Conservation (phyloP, 345 rosid species). For the Ceriops zippeliana region DNA sequence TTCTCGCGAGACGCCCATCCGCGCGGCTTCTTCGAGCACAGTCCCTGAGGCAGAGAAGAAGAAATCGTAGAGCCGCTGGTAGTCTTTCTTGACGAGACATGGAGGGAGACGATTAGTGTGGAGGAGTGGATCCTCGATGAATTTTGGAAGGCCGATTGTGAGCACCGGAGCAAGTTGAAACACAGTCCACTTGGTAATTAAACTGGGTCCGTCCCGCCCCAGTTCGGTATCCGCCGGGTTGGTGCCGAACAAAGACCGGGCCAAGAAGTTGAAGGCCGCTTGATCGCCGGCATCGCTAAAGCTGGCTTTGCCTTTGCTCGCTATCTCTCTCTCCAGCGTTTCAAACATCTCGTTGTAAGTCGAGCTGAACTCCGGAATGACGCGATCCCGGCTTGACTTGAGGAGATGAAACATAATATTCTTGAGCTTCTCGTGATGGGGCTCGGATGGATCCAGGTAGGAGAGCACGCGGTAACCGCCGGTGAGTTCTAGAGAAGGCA, state of each 20-base stretch:
- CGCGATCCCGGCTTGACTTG: constrained; percentile 45
- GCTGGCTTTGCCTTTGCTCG: constrained; percentile 53
- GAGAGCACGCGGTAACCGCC: constrained; percentile 81
- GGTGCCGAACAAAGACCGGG: constrained; percentile 45
- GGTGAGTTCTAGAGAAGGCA: constrained; percentile 79
- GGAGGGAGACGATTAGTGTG: constrained; percentile 68
- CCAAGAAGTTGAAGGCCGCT: constrained; percentile 73
- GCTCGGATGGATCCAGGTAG: constrained; percentile 85
- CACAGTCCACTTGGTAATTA: constrained; percentile 65
- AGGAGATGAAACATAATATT: constrained; percentile 59
- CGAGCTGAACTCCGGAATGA: constrained; percentile 72
- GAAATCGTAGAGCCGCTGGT: constrained; percentile 71
- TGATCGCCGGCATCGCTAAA: constrained; percentile 45
- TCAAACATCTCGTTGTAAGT: constrained; percentile 50
- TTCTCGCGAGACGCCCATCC: constrained; percentile 60
- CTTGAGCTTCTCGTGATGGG: constrained; percentile 68
- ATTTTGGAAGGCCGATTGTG: constrained; percentile 53
- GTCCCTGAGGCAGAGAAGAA: constrained; percentile 49
- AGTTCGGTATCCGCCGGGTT: constrained; percentile 58
- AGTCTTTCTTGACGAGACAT: constrained; percentile 51
- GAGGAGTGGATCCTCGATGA: constrained; percentile 48
- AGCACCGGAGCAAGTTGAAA: constrained; percentile 58
- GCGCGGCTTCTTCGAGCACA: constrained; percentile 68
- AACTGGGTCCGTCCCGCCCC: constrained; percentile 56
- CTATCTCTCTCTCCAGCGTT: constrained; percentile 49